Conservation (phyloP, 2,329 filamentous ascomycete species). For the Scedosporium boydii region DNA sequence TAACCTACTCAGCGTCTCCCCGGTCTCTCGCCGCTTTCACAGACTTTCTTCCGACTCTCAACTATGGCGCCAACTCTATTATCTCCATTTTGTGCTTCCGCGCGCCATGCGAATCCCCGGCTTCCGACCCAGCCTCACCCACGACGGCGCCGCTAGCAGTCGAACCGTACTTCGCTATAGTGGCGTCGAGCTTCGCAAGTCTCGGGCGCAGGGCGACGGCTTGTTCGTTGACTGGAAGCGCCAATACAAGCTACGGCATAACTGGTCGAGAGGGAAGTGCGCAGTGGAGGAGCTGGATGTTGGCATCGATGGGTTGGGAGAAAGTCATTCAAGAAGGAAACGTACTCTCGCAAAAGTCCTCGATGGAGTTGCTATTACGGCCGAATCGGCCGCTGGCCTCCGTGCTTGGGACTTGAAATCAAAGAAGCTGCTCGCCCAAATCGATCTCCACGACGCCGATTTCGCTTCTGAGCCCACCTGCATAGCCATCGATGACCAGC, state of each 20-base stretch:
- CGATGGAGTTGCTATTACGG: conserved; percentile 69
- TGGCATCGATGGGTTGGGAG: conserved; percentile 21
- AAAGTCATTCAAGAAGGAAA: conserved; percentile 9
- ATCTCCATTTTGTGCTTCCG: conserved; percentile 75
- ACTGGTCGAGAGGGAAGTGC: conserved; percentile 80
- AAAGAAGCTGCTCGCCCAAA: conserved; percentile 47
- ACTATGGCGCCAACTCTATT: conserved; percentile 86
- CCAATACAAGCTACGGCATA: conserved; percentile 80
- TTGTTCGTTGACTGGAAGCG: conserved; percentile 68
- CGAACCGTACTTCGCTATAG: conserved; percentile 1
- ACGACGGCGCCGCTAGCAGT: background rate
- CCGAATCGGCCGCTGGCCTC: conserved; percentile 58
- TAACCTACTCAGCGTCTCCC: conserved; percentile 52
- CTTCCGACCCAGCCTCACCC: conserved; percentile 30
- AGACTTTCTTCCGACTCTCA: conserved; percentile 70
- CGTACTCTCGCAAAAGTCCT: conserved; percentile 70
- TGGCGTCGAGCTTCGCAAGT: background rate
- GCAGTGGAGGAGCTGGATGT: conserved; percentile 69
- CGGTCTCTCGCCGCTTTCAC: conserved; percentile 68
- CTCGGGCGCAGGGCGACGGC: conserved; percentile 23
- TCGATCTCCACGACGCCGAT: conserved; percentile 19
- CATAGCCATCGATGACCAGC: conserved; percentile 53
- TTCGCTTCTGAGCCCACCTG: conserved; percentile 42
- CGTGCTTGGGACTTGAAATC: conserved; percentile 69
- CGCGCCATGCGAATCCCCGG: conserved; percentile 68